Percentiles rank a stretch among this genome's conserved stretches.
Conservation (phyloP, 495 filamentous ascomycete species). For the Extremus antarcticus region DNA sequence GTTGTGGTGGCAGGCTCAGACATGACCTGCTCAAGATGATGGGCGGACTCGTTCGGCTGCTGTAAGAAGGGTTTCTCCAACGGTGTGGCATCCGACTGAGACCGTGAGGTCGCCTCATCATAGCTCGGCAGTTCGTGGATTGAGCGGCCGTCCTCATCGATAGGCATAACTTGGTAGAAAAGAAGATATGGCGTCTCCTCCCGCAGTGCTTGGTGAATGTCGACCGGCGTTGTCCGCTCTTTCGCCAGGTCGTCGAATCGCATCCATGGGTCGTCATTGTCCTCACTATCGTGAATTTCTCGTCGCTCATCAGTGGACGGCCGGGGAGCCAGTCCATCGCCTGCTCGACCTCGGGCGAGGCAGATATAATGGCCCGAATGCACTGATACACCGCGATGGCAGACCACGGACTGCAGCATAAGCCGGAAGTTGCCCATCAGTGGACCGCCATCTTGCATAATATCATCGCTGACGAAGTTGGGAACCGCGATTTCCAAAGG, state of each 20-base stretch:
- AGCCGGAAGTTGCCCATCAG: constrained; percentile 79
- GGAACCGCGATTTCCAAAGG: constrained; percentile 79
- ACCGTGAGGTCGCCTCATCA: constrained; percentile 33
- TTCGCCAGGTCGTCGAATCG: constrained; percentile 75
- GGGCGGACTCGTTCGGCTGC: constrained; percentile 1
- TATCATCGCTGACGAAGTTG: constrained; percentile 79
- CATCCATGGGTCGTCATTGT: constrained; percentile 59
- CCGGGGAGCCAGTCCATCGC: constrained; percentile 9
- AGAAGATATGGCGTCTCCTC: constrained; percentile 89
- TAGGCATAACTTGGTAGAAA: constrained; percentile 88
- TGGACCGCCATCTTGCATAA: constrained; percentile 49
- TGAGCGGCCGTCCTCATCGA: constrained; percentile 48
- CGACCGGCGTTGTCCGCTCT: constrained; percentile 61
- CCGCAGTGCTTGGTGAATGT: constrained; percentile 63
- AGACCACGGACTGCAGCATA: constrained; percentile 76
- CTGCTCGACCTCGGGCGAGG: constrained; percentile 56
- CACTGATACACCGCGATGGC: constrained; percentile 80
- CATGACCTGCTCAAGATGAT: background rate
- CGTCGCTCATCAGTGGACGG: constrained; percentile 35
- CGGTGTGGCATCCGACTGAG: constrained; percentile 9
- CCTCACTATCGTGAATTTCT: constrained; percentile 11
- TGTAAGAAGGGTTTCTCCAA: constrained; percentile 7
- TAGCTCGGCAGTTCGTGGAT: constrained; percentile 39
- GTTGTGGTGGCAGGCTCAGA: background rate
- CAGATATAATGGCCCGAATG: constrained; percentile 87